A percentile compares a stretch with the other conserved stretches of the same genome.
Evolutionary conservation across 495 filamentous ascomycete species (phyloP).

Genomic region (Xylaria nigripes): DNA sequence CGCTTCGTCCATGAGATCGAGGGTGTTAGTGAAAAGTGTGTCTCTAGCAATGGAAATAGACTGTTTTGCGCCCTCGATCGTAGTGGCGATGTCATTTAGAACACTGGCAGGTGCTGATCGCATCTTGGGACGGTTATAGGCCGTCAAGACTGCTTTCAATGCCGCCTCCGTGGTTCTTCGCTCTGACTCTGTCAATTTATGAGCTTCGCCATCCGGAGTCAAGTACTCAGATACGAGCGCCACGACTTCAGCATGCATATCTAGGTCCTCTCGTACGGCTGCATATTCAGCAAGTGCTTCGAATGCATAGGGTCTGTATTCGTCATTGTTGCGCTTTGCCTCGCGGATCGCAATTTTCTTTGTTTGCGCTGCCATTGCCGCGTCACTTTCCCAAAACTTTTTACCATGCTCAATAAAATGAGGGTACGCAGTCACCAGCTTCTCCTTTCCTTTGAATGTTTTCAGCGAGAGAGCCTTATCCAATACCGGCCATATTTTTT

Average conservation of each 20-base stretch:
- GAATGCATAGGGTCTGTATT: constrained; percentile 70
- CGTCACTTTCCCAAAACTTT: constrained; percentile 48
- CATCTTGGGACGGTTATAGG: constrained; percentile 36
- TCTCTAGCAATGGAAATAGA: constrained; percentile 19
- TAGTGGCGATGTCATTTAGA: constrained; percentile 25
- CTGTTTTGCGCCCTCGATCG: constrained; percentile 12
- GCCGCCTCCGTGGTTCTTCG: constrained; percentile 32
- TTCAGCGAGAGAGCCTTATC: constrained; percentile 76
- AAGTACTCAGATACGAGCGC: constrained; percentile 53
- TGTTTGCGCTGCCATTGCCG: constrained; percentile 34
- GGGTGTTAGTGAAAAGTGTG: constrained; percentile 16
- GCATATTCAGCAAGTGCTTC: constrained; percentile 63
- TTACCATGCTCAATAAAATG: constrained; percentile 59
- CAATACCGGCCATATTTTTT: constrained; percentile 68
- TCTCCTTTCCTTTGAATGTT: constrained; percentile 91
- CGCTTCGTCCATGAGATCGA: constrained; percentile 15
- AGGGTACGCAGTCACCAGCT: constrained; percentile 75
- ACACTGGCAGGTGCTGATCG: constrained; percentile 21
- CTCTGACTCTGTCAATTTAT: constrained; percentile 28
- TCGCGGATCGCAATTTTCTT: constrained; percentile 69
- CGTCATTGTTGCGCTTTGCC: constrained; percentile 78
- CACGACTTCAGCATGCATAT: constrained; percentile 60
- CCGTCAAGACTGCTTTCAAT: constrained; percentile 32
- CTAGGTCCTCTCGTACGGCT: constrained; percentile 51
- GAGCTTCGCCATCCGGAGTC: constrained; percentile 28